phyloP scores from a whole-genome alignment of 2,329 filamentous ascomycete species.

The Epichloe aotearoae region DNA sequence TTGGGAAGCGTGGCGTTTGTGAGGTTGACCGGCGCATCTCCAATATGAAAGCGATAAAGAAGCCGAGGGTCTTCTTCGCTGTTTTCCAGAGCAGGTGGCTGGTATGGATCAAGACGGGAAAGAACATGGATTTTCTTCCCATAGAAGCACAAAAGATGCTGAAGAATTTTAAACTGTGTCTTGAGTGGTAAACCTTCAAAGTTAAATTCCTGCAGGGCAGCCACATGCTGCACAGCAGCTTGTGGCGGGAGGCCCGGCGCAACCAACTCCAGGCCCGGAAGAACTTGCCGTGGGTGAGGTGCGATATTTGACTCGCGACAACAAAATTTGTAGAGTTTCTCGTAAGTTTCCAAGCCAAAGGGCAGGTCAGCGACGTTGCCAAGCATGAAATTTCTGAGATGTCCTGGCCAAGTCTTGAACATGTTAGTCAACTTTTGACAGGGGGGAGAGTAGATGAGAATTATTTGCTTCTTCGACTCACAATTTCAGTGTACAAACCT shows the following conservation, averaged over 20 bases:
- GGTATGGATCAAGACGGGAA: slow-evolving; percentile 28
- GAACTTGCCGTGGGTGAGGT: slow-evolving; percentile 1
- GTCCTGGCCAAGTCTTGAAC: neutral
- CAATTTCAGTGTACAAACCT: neutral
- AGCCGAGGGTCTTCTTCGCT: slow-evolving; percentile 11
- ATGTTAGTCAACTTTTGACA: neutral
- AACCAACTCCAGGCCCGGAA: slow-evolving; percentile 8
- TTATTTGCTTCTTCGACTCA: neutral
- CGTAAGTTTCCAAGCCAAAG: neutral
- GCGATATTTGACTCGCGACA: slow-evolving; percentile 13
- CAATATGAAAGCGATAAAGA: slow-evolving; percentile 28
- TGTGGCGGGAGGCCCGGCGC: neutral
- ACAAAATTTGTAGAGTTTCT: slow-evolving; percentile 5
- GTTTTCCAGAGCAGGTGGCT: slow-evolving; percentile 8
- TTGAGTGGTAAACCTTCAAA: neutral
- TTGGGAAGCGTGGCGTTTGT: slow-evolving; percentile 21
- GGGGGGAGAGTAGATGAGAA: neutral
- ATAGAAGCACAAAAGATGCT: slow-evolving; percentile 21
- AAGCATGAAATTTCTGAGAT: neutral
- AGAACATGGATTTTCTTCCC: slow-evolving; percentile 27
- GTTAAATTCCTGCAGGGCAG: neutral
- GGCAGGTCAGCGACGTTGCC: fast-evolving
- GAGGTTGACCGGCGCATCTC: slow-evolving; percentile 16
- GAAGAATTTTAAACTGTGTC: slow-evolving; percentile 24
- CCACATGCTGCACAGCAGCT: neutral